Conservation (phyloP, 306 rosid genomes). For the Acacia melanoxylon region DNA sequence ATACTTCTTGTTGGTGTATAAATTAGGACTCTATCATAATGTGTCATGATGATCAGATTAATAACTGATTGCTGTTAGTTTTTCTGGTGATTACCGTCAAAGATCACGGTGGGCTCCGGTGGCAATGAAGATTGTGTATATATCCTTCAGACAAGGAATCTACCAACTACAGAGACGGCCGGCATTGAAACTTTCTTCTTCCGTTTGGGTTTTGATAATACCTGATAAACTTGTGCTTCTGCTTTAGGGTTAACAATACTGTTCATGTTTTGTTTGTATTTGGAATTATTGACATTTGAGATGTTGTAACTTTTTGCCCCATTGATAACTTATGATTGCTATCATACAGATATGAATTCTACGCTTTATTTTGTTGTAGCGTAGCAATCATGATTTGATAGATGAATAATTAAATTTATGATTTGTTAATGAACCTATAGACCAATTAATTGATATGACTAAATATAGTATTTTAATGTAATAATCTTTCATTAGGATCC, state of each 20-base stretch:
- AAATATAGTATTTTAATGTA: not conserved
- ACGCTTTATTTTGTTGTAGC: not conserved
- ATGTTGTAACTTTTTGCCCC: not conserved
- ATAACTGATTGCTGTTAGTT: not conserved
- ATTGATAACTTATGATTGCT: not conserved
- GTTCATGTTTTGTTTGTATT: constrained; percentile 10
- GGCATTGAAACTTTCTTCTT: constrained; percentile 12
- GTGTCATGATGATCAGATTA: not conserved
- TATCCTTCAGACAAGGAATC: not conserved
- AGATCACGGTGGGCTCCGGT: not conserved
- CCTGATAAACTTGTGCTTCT: not conserved
- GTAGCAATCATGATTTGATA: not conserved
- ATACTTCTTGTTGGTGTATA: no score
- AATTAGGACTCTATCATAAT: no score
- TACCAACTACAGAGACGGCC: not conserved
- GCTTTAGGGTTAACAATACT: constrained; percentile 10
- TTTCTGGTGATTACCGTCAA: not conserved
- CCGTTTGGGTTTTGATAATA: not conserved
- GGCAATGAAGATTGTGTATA: not conserved
- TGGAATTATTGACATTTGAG: not conserved
- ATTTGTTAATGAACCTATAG: not conserved
- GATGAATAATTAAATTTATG: not conserved
- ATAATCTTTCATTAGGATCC: not conserved
- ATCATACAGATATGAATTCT: not conserved
- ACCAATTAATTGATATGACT: not conserved